These are phyloP conservation scores for Tulasnella sp. DNA, from an alignment of 768 basidiomycete genomes.

Conservation along the genomic window DNA sequence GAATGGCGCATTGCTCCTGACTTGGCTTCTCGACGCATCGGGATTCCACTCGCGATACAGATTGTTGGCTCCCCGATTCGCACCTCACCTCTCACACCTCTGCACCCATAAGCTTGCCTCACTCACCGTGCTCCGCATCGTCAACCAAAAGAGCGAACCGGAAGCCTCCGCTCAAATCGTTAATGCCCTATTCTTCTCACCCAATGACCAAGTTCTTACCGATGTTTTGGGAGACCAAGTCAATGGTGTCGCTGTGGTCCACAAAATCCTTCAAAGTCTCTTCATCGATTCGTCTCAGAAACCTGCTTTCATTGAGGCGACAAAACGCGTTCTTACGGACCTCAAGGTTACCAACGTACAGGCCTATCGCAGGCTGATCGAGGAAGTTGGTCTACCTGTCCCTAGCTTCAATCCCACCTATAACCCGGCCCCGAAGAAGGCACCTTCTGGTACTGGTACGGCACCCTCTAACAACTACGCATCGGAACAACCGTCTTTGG, in stretches of 20 bases:
- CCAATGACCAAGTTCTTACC: constrained; percentile 77
- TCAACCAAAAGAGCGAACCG: constrained; percentile 91
- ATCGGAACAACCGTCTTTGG: constrained; percentile 70
- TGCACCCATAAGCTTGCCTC: constrained; percentile 98
- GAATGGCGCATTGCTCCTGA: constrained; percentile 88
- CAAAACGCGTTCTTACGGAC: constrained; percentile 79
- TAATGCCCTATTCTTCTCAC: constrained; percentile 81
- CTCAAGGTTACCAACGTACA: constrained; percentile 61
- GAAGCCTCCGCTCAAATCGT: constrained; percentile 78
- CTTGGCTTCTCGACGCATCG: constrained; percentile 93
- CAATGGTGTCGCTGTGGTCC: constrained; percentile 84
- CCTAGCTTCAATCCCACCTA: constrained; percentile 69
- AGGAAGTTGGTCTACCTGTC: constrained; percentile 31
- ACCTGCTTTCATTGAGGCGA: constrained; percentile 63
- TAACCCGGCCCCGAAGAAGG: constrained; percentile 26
- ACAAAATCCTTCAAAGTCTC: constrained; percentile 81
- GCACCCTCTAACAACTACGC: constrained; percentile 61
- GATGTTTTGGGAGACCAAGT: constrained; percentile 95
- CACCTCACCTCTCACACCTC: constrained; percentile 89
- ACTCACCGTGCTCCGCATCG: constrained; percentile 83
- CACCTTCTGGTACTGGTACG: constrained; percentile 42
- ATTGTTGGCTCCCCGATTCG: constrained; percentile 87
- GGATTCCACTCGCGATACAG: constrained; percentile 92
- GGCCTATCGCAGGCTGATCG: constrained; percentile 30
- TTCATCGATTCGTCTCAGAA: constrained; percentile 67